Evolutionary conservation across 164 flowering plant species (phyloP), one percentile per base, ranked within the genome.

Genomic region (Umbilicus rupestris): DNA sequence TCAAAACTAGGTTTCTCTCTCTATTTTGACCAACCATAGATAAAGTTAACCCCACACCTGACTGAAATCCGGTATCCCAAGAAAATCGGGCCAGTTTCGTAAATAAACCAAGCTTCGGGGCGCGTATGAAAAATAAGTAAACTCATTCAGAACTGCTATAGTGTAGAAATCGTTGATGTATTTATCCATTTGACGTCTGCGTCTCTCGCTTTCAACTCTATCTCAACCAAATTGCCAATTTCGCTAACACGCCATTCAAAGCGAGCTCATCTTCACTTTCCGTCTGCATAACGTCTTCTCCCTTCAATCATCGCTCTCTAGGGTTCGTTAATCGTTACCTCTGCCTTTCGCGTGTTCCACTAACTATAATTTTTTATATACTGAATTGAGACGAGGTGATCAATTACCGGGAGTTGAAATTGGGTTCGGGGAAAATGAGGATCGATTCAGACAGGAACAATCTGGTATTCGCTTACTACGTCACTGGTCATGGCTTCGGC

Each of bases 401-500:
- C 15, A 41, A 41, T 41, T 41, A 12, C 44, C 44, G 44, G 44
- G 44, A 41, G 44, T 41, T 41, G 44, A 41, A n/a, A 41, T 41
- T 41, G 44, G 44, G 12, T 59, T 26, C 5, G 65, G 30, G 42
- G 24, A 76, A 64, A 67, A 80, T 81, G 86, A 78, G 79, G 78
- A 77, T 78, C 0, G 73, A 78, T 0, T 69, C 67, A 0, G 81
- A 62, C 11, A 71, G 70, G 29, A 80, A 74, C 29, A 89, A 76
- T 59, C 79, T 94, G 6, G 90, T 94, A 3, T 89, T 94, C 62
- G 97, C 98, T 50, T 94, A 94, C 67, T 94, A 94, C 69, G 84
- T 94, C 68, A 91, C 97, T n/a, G 98, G 98, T 44, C 98, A 94
- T 71, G 98, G 98, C 11, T 94, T 94, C 44, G 98, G 98, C 47